Percentiles rank a stretch among this genome's conserved stretches.
Evolutionary conservation across 2,329 filamentous ascomycete genomes (phyloP).

Genomic region (Sporothrix sp.): DNA sequence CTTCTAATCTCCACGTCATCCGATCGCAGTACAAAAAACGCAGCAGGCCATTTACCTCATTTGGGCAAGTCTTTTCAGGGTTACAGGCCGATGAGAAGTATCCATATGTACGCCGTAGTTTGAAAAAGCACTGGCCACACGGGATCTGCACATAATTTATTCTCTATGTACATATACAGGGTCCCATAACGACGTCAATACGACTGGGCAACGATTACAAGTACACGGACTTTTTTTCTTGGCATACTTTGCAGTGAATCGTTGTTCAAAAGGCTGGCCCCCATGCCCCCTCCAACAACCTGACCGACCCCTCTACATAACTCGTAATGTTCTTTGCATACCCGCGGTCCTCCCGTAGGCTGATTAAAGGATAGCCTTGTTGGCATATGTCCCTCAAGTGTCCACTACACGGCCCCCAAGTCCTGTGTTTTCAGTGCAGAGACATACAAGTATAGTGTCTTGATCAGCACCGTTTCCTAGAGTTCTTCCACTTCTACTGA

Average conservation of each 20-base stretch:
- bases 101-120: not conserved
- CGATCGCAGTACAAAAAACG: not conserved
- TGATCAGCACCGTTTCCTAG: not conserved
- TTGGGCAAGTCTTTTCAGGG: not conserved
- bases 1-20: not conserved
- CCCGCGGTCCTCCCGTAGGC: no score
- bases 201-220: no score
- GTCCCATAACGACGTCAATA: no score
- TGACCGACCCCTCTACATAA: no score
- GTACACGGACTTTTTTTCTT: no score
- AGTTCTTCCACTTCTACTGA: not conserved
- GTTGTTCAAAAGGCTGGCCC: no score
- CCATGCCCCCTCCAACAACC: no score
- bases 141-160: not conserved
- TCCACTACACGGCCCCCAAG: not conserved
- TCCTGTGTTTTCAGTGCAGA: not conserved
- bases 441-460: not conserved
- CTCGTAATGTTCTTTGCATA: not conserved
- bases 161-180: no score
- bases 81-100: no score
- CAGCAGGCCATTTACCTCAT: constrained; percentile 1
- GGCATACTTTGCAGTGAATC: no score
- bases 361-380: no score
- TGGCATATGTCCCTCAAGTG: not conserved
- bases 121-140: not conserved